Conservation (phyloP, 352 stramenopile genomes). For the Phytophthora pseudosyringae region DNA sequence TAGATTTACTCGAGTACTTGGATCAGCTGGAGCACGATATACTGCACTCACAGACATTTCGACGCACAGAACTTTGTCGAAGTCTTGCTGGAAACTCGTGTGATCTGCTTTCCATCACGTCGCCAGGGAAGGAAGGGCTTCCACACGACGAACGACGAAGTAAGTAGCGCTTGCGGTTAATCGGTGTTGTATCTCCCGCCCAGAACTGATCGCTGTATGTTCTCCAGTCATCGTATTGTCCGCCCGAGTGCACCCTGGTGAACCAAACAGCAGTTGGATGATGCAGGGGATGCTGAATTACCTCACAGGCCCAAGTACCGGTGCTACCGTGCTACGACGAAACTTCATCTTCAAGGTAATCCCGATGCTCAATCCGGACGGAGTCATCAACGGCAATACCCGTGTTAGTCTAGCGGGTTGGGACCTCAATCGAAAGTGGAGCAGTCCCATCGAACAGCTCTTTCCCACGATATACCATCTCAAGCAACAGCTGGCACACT, state of each 20-base stretch:
- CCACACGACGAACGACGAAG: constrained; percentile 55
- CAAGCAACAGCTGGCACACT: constrained; percentile 71
- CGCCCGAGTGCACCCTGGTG: constrained; percentile 88
- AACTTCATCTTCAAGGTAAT: constrained; percentile 92
- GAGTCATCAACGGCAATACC: constrained; percentile 93
- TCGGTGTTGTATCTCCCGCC: not conserved
- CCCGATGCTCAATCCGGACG: constrained; percentile 94
- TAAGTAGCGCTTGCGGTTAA: constrained; percentile 25
- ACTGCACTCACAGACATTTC: constrained; percentile 45
- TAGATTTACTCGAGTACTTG: constrained; percentile 81
- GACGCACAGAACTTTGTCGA: constrained; percentile 80
- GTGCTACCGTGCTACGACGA: constrained; percentile 68
- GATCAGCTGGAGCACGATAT: constrained; percentile 62
- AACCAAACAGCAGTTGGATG: constrained; percentile 92
- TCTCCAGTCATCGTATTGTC: constrained; percentile 84
- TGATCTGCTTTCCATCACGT: constrained; percentile 92
- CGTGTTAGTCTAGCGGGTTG: constrained; percentile 86
- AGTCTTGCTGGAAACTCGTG: constrained; percentile 86
- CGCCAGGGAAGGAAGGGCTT: constrained; percentile 44
- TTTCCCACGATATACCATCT: constrained; percentile 85
- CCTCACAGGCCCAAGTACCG: constrained; percentile 69
- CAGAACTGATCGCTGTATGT: not conserved
- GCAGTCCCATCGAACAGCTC: constrained; percentile 75
- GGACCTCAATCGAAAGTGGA: constrained; percentile 87
- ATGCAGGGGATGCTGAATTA: constrained; percentile 95